Base-by-base conservation (phyloP, 2,329 filamentous ascomycete genomes). In the Diaporthe nobilis region DNA sequence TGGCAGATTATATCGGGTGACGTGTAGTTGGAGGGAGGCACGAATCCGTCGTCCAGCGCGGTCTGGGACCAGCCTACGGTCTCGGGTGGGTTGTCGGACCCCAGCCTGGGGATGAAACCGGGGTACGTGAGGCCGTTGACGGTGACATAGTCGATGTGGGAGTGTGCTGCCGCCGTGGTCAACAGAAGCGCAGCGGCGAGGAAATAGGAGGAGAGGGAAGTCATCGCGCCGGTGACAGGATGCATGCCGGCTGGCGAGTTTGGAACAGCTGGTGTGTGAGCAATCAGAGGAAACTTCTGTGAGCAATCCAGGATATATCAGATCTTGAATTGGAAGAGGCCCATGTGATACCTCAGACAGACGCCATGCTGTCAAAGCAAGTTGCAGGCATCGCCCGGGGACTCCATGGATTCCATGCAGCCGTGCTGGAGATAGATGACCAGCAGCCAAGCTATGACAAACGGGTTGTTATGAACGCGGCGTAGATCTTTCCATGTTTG, bases 1-100 rank as follows among this genome's bases (percentile, higher is more conserved):
- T 94, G 92, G 86, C 91, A 93, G 84, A 91, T 90, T 78, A 93
- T 92, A 80, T 92, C 86, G 47, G 86, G 76, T 44, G 82, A 81
- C 34, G 82, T 81, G 82, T 90, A 92, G 75, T 83, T 83, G 55
- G 81, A 79, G 1, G 86, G 86, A 22, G 86, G 82, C 75, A 92
- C 84, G 80, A 87, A 92, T 42, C 90, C 90, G 77, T 88, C 85
- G 79, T 91, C 89, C 1, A 81, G 79, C 51, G 87, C 86, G 8
- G 85, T 81, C 61, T 86, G 87, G 22, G 85, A 85, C 91, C 91
- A 93, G 77, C 87, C 91, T 71, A 90, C 87, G 34, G 84, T 71
- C 61, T 79, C 75, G 51, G 78, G 65, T 17, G 80, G 75, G 49
- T 75, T 78, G 53, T 75, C 78, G 53, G 60, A 1, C n/a, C 68